These are phyloP conservation scores for Penicillium mononematosum DNA, from an alignment of 495 filamentous ascomycete genomes.

Conservation along the genomic window DNA sequence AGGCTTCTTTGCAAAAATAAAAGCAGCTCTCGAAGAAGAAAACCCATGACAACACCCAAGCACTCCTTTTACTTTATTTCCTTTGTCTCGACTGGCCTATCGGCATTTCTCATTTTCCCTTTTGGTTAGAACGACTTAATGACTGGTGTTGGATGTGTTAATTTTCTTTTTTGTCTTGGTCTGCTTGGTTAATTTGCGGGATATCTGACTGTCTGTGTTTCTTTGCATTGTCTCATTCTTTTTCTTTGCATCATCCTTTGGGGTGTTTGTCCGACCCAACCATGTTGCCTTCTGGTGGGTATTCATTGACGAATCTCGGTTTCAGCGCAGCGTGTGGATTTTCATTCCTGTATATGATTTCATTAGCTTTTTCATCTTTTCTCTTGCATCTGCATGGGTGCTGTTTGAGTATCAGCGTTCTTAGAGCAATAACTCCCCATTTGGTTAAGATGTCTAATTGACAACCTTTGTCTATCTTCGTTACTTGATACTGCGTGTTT, in stretches of 20 bases:
- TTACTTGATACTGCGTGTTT: neutral
- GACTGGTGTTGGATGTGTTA: conserved; percentile 29
- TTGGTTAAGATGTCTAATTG: conserved; percentile 11
- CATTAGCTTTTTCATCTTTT: conserved; percentile 3
- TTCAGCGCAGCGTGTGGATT: conserved; percentile 26
- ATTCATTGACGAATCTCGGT: conserved; percentile 13
- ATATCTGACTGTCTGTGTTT: conserved; percentile 19
- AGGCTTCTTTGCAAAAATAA: conserved; percentile 63
- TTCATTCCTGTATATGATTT: conserved; percentile 26
- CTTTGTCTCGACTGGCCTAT: conserved; percentile 24
- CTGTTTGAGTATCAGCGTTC: conserved; percentile 15
- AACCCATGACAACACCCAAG: conserved; percentile 24
- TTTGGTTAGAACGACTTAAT: conserved; percentile 29
- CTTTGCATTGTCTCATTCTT: conserved; percentile 15
- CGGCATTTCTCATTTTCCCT: conserved; percentile 7
- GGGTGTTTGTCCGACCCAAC: conserved; percentile 8
- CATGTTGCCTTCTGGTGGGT: neutral
- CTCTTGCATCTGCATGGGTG: conserved; percentile 14
- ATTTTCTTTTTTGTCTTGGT: conserved; percentile 12
- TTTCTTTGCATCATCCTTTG: conserved; percentile 12
- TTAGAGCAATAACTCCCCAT: conserved; percentile 9
- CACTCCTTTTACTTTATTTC: conserved; percentile 18
- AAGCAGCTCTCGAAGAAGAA: conserved; percentile 59
- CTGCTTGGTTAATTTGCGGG: conserved; percentile 20
- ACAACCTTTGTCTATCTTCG: conserved; percentile 5